A percentile compares a stretch with the other conserved stretches of the same genome.
phyloP scores from a whole-genome alignment of 164 flowering plant genomes.

The Nymphaea thermarum region DNA sequence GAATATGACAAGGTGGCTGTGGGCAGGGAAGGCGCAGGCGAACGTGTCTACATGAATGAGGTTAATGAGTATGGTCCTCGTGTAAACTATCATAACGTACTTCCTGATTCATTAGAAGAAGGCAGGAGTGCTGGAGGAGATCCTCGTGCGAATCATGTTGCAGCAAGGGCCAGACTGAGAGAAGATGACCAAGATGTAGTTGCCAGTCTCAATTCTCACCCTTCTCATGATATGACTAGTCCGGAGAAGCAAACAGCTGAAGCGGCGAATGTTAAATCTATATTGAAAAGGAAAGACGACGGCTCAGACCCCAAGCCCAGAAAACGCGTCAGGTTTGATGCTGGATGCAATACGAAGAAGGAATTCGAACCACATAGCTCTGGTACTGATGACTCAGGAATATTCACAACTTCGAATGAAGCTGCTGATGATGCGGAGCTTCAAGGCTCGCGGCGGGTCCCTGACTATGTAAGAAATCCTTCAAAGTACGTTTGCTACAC shows the following conservation, averaged over 20 bases:
- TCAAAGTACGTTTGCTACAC: slow-evolving; percentile 59
- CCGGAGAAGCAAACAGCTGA: slow-evolving; percentile 13
- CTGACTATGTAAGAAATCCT: slow-evolving; percentile 75
- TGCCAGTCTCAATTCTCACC: slow-evolving; percentile 17
- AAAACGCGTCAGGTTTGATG: slow-evolving; percentile 72
- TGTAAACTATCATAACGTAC: slow-evolving; percentile 20
- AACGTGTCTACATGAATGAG: slow-evolving; percentile 49
- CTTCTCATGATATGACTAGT: slow-evolving; percentile 15
- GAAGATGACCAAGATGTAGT: slow-evolving; percentile 49
- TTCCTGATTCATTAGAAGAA: slow-evolving; percentile 36
- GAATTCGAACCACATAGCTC: slow-evolving; percentile 14
- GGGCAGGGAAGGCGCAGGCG: slow-evolving; percentile 48
- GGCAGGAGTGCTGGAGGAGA: slow-evolving; percentile 24
- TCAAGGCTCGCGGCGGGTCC: slow-evolving; percentile 29
- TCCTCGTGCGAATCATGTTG: slow-evolving; percentile 69
- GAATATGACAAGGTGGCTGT: slow-evolving; percentile 73
- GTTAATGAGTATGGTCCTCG: slow-evolving; percentile 30
- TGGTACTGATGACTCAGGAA: slow-evolving; percentile 3
- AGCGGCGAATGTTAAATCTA: slow-evolving; percentile 34
- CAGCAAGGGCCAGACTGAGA: slow-evolving; percentile 58
- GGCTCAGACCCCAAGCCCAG: slow-evolving; percentile 22
- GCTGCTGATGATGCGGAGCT: slow-evolving; percentile 8
- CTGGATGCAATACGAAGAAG: slow-evolving; percentile 20
- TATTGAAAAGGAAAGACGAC: slow-evolving; percentile 60
- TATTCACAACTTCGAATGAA: slow-evolving; percentile 2